A percentile compares a stretch with the other conserved stretches of the same genome.
Conservation (phyloP, 2,329 filamentous ascomycete genomes). For the Penicillium digitatum region DNA sequence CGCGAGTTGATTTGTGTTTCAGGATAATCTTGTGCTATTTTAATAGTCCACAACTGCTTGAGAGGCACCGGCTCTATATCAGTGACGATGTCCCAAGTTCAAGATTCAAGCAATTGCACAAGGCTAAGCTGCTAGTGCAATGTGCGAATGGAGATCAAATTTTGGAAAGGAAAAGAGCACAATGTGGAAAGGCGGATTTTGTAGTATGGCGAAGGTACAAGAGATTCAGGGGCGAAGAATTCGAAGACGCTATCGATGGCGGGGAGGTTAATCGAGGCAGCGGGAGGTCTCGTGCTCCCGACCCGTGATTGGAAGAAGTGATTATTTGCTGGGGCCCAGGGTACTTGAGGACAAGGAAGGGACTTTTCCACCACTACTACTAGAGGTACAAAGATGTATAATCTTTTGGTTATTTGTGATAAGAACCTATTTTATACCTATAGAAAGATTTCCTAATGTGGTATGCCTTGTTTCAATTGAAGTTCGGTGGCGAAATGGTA, state of each 20-base stretch:
- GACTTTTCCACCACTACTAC: neutral
- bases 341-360: neutral
- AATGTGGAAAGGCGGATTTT: neutral
- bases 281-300: conserved; percentile 35
- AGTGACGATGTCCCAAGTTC: neutral
- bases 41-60: neutral
- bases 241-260: conserved; percentile 1
- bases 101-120: neutral
- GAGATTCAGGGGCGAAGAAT: conserved; percentile 6
- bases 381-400: neutral
- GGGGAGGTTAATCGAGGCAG: conserved; percentile 13
- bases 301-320: conserved; percentile 26
- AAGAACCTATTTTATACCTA: neutral
- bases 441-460: neutral
- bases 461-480: neutral
- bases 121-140: neutral
- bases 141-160: neutral
- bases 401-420: neutral
- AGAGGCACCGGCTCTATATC: neutral
- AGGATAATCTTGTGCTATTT: neutral
- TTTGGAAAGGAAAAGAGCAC: neutral
- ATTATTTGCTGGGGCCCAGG: conserved; percentile 12
- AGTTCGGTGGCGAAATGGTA: neutral
- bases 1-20: conserved; percentile 1
- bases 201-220: neutral